Evolutionary conservation across 2,329 filamentous ascomycete species (phyloP), one percentile per base, ranked within the genome.

Genomic region (Beauveria medogensis): DNA sequence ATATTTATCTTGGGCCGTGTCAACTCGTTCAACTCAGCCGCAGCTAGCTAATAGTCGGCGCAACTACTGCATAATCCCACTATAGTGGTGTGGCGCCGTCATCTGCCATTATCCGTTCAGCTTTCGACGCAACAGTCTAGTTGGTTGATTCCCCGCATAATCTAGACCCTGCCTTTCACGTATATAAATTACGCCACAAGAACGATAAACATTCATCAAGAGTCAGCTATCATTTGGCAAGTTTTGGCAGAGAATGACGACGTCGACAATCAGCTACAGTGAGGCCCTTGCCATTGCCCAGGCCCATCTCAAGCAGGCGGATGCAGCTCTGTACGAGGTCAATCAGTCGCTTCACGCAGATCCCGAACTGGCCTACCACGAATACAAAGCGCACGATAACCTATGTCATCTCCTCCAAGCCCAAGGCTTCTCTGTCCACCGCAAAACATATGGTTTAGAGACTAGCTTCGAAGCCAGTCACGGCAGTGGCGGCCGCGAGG

Each of bases 291-390:
- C 54, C 28, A 65, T 69, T 30, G 58, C 67, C 43, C 67, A 65
- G 53, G 37, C 63, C 18, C 55, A 43, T 10, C 59, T 70, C 6
- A 64, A 66, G 40, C 63, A 65, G 6, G 57, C 69, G 6, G 63
- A 56, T 57, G 46, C 55, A 6, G 63, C 60, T 1, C 62, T 68
- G 5, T 24, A 62, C 37, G 46, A 63, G 18, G 63, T 66, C 55
- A 71, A 68, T 61, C 63, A 64, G 24, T 56, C 51, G 2, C 70
- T 78, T 40, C 74, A 77, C 62, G 63, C 66, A 12, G 73, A 82
- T 60, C 81, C 82, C 0, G 82, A 84, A 66, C 69, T 80, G 0
- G 77, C 74, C 2, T 84, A 78, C 66, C 67, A 82, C 57, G 82
- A 84, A 64, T 69, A 76, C 66, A 74, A 73, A 20, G 82, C 82